phyloP scores from a whole-genome alignment of 208 protist species.

The Chromosphaera perkinsii region DNA sequence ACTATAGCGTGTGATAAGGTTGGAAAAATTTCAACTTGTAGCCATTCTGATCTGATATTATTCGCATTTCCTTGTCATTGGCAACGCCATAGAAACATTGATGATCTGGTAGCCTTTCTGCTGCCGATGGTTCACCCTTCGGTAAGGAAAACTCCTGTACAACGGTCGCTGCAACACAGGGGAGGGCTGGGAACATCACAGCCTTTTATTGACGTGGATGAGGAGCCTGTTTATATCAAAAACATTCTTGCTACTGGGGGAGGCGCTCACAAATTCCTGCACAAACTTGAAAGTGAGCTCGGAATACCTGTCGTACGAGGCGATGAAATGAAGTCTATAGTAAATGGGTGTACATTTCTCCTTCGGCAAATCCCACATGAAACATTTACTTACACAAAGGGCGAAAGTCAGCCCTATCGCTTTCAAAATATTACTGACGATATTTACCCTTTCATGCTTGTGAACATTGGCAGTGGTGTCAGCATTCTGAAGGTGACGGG shows the following conservation, averaged over 20 bases:
- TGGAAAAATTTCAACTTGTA: too few relatives aligned
- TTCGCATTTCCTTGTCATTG: too few relatives aligned
- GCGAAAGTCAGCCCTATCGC: not conserved
- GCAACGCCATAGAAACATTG: too few relatives aligned
- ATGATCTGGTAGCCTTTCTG: too few relatives aligned
- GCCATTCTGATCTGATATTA: too few relatives aligned
- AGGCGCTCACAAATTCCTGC: constrained; percentile 62
- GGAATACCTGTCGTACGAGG: constrained; percentile 42
- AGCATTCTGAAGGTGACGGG: constrained; percentile 81
- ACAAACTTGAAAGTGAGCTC: constrained; percentile 47
- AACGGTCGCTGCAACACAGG: too few relatives aligned
- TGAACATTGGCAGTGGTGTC: constrained; percentile 93
- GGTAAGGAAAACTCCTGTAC: too few relatives aligned
- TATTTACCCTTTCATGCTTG: constrained; percentile 85
- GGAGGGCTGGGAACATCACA: too few relatives aligned
- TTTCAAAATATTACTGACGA: constrained; percentile 23
- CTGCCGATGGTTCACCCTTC: too few relatives aligned
- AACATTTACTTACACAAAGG: constrained; percentile 38
- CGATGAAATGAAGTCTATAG: constrained; percentile 61
- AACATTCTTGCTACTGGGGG: constrained; percentile 47
- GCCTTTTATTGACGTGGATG: too few relatives aligned
- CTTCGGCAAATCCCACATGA: constrained; percentile 44
- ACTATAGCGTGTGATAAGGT: too few relatives aligned
- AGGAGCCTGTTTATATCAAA: too few relatives aligned
- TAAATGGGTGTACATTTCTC: constrained; percentile 59